Base-by-base conservation (phyloP, 2,329 filamentous ascomycete species). In the Blastomyces emzantsi region DNA sequence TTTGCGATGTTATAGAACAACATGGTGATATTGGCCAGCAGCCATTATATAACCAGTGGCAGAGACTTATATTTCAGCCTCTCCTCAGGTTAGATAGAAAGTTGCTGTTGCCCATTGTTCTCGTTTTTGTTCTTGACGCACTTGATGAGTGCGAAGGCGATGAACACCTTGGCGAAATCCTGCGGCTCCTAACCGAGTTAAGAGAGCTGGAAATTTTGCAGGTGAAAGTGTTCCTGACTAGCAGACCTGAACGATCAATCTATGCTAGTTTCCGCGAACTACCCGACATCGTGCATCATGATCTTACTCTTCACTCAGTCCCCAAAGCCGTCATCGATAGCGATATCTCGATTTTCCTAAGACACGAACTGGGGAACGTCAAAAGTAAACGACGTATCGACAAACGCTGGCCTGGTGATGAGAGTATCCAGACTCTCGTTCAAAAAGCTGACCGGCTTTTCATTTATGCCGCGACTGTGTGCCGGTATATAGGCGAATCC, bases 221-320 rank as follows among this genome's bases (percentile, higher is more conserved):
- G 41, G 57, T 74, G 45, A 69, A 69, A 59, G 47, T 73, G 22
- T 69, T 74, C 59, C 49, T 74, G 11, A 74, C 71, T 6, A 74
- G 73, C 64, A 66, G 73, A 61, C 70, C 71, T 2, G 66, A 71
- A 61, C 55, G 65, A n/a, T 67, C 67, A 60, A 69, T 73, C 47
- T 59, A 63, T 3, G 47, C 62, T 30, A 64, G 64, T 28, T 71
- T 74, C 64, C 51, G 61, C 28, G 43, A 66, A 19, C 66, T 72
- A 25, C 22, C 17, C 3, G 52, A 65, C 22, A 33, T 25, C 41
- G 63, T 66, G 36, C 39, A 67, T 64, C 63, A 71, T 43, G 63
- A 69, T 57, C 17, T 73, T 6, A 62, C 67, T 43, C 67, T 66
- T 11, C 68, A 73, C 58, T 65, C 72, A 6, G 66, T 74, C 22